Evolutionary conservation across 169 alveolate genomes (phyloP).

Genomic region (Condylostoma magnum): DNA sequence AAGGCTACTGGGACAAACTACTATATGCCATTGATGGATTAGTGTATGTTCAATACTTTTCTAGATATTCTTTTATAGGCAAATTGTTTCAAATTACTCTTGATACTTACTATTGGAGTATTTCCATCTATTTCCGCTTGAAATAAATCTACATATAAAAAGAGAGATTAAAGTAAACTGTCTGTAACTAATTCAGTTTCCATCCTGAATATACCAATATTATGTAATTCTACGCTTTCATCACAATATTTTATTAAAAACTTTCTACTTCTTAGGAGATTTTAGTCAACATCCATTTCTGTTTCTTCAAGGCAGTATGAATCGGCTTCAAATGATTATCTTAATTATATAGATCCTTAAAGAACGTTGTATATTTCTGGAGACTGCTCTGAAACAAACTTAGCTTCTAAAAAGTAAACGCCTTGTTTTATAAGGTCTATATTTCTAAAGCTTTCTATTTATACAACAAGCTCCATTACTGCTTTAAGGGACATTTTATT

Average conservation of each 20-base stretch:
- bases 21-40: conserved; percentile 33
- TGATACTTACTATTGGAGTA: not conserved
- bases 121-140: conserved; percentile 46
- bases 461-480: conserved; percentile 63
- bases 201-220: conserved; percentile 73
- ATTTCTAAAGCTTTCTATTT: conserved; percentile 69
- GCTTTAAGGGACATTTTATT: conserved; percentile 71
- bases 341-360: conserved; percentile 40
- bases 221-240: conserved; percentile 84
- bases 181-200: conserved; percentile 62
- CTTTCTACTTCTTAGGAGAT: conserved; percentile 62
- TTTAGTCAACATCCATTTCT: conserved; percentile 52
- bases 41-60: conserved; percentile 14
- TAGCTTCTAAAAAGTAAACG: conserved; percentile 56
- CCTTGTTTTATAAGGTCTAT: conserved; percentile 77
- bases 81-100: not conserved
- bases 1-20: conserved; percentile 61
- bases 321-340: conserved; percentile 43
- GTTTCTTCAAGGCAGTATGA: conserved; percentile 60
- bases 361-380: not conserved
- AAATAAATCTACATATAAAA: conserved; percentile 59
- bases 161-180: conserved; percentile 33
- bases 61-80: conserved; percentile 24
- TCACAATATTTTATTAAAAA: conserved; percentile 81
- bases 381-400: conserved; percentile 31